phyloP scores from a whole-genome alignment of 306 rosid genomes.

The Ochetophila trinervis region DNA sequence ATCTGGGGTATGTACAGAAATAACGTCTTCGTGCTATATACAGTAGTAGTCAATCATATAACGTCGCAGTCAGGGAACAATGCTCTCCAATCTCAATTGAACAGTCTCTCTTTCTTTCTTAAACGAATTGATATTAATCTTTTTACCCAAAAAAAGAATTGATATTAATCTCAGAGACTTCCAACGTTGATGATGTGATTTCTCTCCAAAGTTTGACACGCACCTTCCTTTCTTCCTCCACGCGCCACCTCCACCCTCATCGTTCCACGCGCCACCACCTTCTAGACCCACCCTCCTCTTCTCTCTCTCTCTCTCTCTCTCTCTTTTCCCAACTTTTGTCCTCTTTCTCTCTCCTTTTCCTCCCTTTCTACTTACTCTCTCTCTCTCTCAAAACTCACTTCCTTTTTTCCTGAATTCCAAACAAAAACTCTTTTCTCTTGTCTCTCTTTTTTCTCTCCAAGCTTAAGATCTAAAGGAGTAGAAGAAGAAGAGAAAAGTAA shows the following conservation, averaged over 20 bases:
- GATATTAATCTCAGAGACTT: neutral
- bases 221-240: neutral
- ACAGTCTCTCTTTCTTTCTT: conserved; percentile 1
- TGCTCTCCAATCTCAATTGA: neutral
- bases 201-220: conserved; percentile 7
- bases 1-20: neutral
- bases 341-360: conserved; percentile 7
- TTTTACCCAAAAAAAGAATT: neutral
- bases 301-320: neutral
- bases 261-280: conserved; percentile 9
- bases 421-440: neutral
- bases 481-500: neutral
- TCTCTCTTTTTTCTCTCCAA: neutral
- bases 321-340: neutral
- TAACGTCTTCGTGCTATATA: neutral
- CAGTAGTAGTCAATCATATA: neutral
- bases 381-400: neutral
- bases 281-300: neutral
- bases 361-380: neutral
- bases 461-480: neutral
- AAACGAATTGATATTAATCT: neutral
- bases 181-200: conserved; percentile 10
- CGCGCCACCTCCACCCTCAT: conserved; percentile 17
- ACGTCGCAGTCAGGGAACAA: conserved; percentile 21
- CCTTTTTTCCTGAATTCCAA: conserved; percentile 11